phyloP scores from a whole-genome alignment of 176 grass and related monocot species.

The Poa annua region DNA sequence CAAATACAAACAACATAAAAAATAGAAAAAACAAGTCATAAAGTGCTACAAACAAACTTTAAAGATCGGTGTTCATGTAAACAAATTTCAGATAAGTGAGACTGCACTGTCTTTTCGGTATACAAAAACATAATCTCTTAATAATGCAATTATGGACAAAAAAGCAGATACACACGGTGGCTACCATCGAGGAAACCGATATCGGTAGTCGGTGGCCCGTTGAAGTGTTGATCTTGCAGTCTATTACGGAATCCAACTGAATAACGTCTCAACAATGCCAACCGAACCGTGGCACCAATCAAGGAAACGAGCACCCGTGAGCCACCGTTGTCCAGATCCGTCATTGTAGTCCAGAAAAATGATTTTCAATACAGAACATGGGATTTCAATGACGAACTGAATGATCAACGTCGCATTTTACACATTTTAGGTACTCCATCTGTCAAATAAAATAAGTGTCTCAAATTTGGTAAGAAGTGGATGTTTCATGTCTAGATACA shows the following conservation, averaged over 20 bases:
- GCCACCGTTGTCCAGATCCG: not conserved
- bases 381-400: not conserved
- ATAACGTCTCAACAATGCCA: not conserved
- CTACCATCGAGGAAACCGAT: not conserved
- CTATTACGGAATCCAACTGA: not conserved
- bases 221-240: not conserved
- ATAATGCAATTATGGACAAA: not conserved
- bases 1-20: too few species aligned
- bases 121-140: not conserved
- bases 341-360: not conserved
- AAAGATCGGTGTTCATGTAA: not conserved
- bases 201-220: not conserved
- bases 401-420: not conserved
- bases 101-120: not conserved
- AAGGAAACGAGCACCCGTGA: too few species aligned
- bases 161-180: not conserved
- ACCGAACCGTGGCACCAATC: too few species aligned
- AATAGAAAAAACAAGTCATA: too few species aligned
- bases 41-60: not conserved
- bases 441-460: too few species aligned
- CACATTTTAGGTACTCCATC: not conserved
- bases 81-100: not conserved
- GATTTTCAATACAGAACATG: not conserved
- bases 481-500: too few species aligned
- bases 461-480: too few species aligned